These are phyloP conservation scores for Gyromitra esculenta DNA, from an alignment of 2,329 filamentous ascomycete genomes.

Conservation along the genomic window DNA sequence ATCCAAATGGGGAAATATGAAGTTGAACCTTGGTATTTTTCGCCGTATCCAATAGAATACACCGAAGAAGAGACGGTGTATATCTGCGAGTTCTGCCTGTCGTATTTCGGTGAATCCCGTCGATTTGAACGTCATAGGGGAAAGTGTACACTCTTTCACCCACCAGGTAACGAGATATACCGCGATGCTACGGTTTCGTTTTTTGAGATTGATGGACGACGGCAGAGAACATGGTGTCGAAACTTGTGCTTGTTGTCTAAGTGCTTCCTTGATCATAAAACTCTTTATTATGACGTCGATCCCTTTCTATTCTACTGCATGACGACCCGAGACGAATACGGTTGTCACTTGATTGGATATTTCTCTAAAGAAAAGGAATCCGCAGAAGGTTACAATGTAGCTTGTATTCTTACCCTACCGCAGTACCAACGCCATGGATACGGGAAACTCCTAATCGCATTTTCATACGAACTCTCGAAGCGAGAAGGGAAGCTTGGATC, in stretches of 20 bases:
- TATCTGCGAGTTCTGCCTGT: slow-evolving; percentile 96
- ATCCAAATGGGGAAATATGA: slow-evolving; percentile 94
- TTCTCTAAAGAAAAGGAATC: slow-evolving; percentile 99
- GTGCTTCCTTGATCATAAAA: slow-evolving; percentile 97
- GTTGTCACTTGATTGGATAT: slow-evolving; percentile 97
- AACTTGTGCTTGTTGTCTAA: slow-evolving; percentile 95
- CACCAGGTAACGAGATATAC: slow-evolving; percentile 97
- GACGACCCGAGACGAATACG: slow-evolving; percentile 86
- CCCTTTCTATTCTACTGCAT: slow-evolving; percentile 99
- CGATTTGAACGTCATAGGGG: slow-evolving; percentile 84
- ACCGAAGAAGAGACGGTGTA: slow-evolving; percentile 84
- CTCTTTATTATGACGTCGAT: slow-evolving; percentile 99
- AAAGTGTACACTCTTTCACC: slow-evolving; percentile 91
- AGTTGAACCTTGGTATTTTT: slow-evolving; percentile 98
- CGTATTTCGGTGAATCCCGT: slow-evolving; percentile 84
- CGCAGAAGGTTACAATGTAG: slow-evolving; percentile 95
- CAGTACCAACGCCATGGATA: slow-evolving; percentile 97
- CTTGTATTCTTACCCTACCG: slow-evolving; percentile 94
- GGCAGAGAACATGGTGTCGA: slow-evolving; percentile 94
- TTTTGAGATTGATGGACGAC: slow-evolving; percentile 94
- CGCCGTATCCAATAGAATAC: slow-evolving; percentile 90
- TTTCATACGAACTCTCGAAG: slow-evolving; percentile 95
- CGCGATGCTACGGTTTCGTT: slow-evolving; percentile 93
- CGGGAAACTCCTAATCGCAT: slow-evolving; percentile 91
- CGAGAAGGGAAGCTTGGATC: slow-evolving; percentile 95